Base-by-base conservation (phyloP, 495 filamentous ascomycete genomes). In the Penicillium roqueforti region DNA sequence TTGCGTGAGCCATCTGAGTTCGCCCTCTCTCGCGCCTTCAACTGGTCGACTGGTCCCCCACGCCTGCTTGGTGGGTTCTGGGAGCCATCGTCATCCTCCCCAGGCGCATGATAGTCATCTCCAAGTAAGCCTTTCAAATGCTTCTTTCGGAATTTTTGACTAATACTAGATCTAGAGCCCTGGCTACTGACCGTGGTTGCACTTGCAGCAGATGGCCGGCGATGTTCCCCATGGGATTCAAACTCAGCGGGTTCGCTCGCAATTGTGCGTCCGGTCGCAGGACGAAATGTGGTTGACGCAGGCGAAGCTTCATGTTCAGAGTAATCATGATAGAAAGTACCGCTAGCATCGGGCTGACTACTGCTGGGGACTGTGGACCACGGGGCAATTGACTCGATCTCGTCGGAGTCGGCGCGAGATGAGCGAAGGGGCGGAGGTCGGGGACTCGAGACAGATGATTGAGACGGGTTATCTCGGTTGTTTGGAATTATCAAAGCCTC, bases 161-260 rank as follows among this genome's bases (percentile, higher is more conserved):
- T 75, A 19, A 84, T 68, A 62, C 87, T 93, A 5, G 87, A 83
- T 65, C 87, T 90, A 14, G 93, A 97, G 7, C 91, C 93, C 51
- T 87, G 84, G 58, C 93, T 97, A 65, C 92, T 95, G 6, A 88
- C 87, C 36, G 88, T 95, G 8, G 87, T 93, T 37, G 86, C 85
- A 67, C 92, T 97, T 8, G 91, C 89, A 51, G 91, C 80, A 19
- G 95, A 97, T 10, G 95, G 95, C 46, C 95, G 81, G 47, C 93
- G 78, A 54, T 89, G 83, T 47, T 95, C 88, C 47, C 79, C 77
- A 60, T 83, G 82, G 55, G 83, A 86, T 25, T 81, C 74, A 23
- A 80, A 72, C 29, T 85, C 84, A 11, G 85, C 79, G 25, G 87
- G 89, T 51, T 90, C 88, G 62, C 81, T 87, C 44, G 76, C 77